phyloP scores from a whole-genome alignment of 805 yeast species.

The Metschnikowia orientalis region DNA sequence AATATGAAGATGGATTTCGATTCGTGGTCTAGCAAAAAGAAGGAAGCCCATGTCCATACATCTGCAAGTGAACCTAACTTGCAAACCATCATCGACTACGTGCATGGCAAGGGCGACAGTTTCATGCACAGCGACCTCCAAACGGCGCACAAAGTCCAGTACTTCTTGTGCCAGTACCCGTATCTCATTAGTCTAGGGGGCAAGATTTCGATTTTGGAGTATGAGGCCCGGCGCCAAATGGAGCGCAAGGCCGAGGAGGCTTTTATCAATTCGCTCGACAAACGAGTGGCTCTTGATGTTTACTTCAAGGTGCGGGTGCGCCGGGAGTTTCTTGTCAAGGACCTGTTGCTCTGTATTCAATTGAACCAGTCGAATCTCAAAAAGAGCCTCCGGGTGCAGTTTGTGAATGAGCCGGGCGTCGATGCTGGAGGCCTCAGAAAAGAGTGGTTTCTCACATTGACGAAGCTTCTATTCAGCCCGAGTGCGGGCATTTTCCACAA shows the following conservation, averaged over 20 bases:
- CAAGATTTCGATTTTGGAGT: constrained; percentile 74
- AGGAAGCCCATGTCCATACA: constrained; percentile 2
- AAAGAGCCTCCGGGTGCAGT: constrained; percentile 73
- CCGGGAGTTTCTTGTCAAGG: constrained; percentile 62
- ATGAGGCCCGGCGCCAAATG: constrained; percentile 78
- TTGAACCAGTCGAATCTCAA: constrained; percentile 56
- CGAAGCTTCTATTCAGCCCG: constrained; percentile 66
- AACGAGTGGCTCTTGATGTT: constrained; percentile 58
- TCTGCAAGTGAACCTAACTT: constrained; percentile 24
- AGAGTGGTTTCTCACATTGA: constrained; percentile 85
- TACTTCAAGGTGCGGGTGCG: constrained; percentile 66
- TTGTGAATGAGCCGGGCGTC: constrained; percentile 84
- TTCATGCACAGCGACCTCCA: constrained; percentile 12
- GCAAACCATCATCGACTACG: constrained; percentile 43
- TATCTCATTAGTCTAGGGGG: constrained; percentile 77
- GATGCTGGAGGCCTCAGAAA: constrained; percentile 94
- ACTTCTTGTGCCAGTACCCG: constrained; percentile 81
- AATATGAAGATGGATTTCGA: constrained; percentile 79
- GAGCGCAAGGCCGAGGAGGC: constrained; percentile 87
- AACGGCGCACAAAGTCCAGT: constrained; percentile 24
- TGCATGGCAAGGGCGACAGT: constrained; percentile 36
- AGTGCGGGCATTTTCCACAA: constrained; percentile 61
- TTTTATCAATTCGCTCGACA: constrained; percentile 67
- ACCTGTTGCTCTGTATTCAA: constrained; percentile 64
- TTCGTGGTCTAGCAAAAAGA: constrained; percentile 53